Base-by-base conservation (phyloP, 169 alveolate species). In the Plasmodium coatneyi region DNA sequence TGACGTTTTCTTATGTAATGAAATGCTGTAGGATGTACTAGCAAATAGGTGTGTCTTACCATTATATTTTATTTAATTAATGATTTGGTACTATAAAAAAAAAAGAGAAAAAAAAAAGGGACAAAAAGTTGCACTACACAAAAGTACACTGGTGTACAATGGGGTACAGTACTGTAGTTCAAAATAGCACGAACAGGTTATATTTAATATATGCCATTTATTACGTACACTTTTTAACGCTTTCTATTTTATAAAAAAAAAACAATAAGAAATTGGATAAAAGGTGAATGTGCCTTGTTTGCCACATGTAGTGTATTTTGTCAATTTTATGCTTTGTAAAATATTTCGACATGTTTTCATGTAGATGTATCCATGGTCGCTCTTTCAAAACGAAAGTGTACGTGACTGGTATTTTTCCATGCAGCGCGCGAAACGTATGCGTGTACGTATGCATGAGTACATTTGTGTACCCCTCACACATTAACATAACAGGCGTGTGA, bases 381-480 rank as follows among this genome's bases (percentile, higher is more conserved):
- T 30, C 32, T 12, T 52, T 46, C 32, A 80, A 52, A 49, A 80
- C 5, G 66, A 80, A 80, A 19, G 28, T 28, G 39, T 49, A 52
- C 19, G 9, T 52, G 52, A 43, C 22, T 49, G 39, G 76, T 80
- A 80, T 80, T 52, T 25, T 66, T 22, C 52, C 66, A 80, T n/a
- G 76, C 87, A 80, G 76, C 0, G 36, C 39, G 22, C 19, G 30
- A 79, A 43, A 19, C 60, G 36, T 34, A 80, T 39, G 32, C 60
- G 39, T 80, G 52, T 72, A 22, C 22, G 71, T 41, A 36, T n/a
- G 39, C 25, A n/a, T 80, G 28, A 25, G 39, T 66, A 66, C 36
- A 66, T 66, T 66, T 66, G 76, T 25, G 76, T 66, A 82, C 71
- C 71, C 90, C 71, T 82, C 70, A 82, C 39, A 82, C 52, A 56